A percentile compares a stretch with the other conserved stretches of the same genome.
Conservation (phyloP, 257 asterid species). For the Misopates orontium region DNA sequence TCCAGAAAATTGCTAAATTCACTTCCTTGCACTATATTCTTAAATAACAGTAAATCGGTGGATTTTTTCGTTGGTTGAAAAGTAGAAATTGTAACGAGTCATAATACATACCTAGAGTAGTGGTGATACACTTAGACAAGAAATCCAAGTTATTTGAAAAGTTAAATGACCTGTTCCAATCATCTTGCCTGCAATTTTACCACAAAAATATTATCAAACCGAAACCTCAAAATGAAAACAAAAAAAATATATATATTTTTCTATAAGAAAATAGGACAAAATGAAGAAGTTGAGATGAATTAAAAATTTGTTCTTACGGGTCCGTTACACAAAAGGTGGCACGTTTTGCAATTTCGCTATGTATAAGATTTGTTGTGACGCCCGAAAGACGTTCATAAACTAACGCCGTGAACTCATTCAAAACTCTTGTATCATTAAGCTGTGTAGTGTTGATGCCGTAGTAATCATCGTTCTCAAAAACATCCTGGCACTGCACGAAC, state of each 20-base stretch:
- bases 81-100: not conserved
- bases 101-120: constrained; percentile 45
- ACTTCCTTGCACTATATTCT: too few relatives aligned
- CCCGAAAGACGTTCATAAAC: constrained; percentile 43
- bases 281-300: not conserved
- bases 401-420: constrained; percentile 40
- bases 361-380: constrained; percentile 44
- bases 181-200: constrained; percentile 49
- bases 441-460: constrained; percentile 29
- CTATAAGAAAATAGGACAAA: not conserved
- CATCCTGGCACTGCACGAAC: constrained; percentile 50
- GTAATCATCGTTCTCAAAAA: constrained; percentile 26
- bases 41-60: too few relatives aligned
- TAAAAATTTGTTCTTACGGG: constrained; percentile 45
- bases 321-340: constrained; percentile 57
- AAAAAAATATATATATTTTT: not conserved
- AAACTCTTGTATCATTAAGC: constrained; percentile 36
- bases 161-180: constrained; percentile 78
- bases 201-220: not conserved
- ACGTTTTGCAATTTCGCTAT: constrained; percentile 44
- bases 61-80: too few relatives aligned
- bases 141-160: constrained; percentile 62
- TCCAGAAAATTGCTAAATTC: too few relatives aligned
- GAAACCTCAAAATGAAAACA: not conserved
- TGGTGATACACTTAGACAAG: constrained; percentile 55